Evolutionary conservation across 441 rosid species (phyloP).

Genomic region (Mallotus repandus): DNA sequence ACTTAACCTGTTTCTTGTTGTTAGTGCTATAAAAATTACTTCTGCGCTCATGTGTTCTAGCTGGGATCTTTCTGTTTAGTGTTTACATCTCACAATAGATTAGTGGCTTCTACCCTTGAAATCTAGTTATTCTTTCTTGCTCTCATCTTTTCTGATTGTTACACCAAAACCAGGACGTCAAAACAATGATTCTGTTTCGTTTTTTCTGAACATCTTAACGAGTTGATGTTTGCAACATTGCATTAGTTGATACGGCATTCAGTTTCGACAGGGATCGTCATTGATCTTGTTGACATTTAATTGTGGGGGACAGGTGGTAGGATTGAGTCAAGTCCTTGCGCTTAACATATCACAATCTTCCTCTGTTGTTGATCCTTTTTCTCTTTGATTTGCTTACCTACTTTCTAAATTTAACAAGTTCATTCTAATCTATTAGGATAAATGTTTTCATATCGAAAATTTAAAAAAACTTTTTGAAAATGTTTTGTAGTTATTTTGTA

Average conservation of each 20-base stretch:
- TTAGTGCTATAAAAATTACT: background rate
- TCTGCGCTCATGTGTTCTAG: background rate
- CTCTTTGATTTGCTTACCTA: too few species aligned
- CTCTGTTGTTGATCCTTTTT: too few species aligned
- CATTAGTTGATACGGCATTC: too few species aligned
- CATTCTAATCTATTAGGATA: background rate
- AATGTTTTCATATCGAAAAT: too few species aligned
- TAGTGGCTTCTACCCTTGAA: background rate
- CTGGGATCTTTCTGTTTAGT: background rate
- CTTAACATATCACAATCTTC: too few species aligned
- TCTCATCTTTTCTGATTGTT: background rate
- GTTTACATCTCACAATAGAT: background rate
- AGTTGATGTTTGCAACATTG: background rate
- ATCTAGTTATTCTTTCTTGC: background rate
- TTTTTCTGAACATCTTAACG: background rate
- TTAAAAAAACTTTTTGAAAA: too few species aligned
- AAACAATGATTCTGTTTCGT: background rate
- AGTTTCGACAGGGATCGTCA: too few species aligned
- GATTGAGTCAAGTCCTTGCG: too few species aligned
- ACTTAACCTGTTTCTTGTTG: background rate
- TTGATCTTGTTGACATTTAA: too few species aligned
- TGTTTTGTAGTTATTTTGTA: too few species aligned
- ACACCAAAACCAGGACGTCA: background rate
- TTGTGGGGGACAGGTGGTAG: too few species aligned
- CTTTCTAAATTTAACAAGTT: background rate